Evolutionary conservation across 352 stramenopile species (phyloP), one percentile per base, ranked within the genome.

Genomic region (Phytophthora colocasiae): DNA sequence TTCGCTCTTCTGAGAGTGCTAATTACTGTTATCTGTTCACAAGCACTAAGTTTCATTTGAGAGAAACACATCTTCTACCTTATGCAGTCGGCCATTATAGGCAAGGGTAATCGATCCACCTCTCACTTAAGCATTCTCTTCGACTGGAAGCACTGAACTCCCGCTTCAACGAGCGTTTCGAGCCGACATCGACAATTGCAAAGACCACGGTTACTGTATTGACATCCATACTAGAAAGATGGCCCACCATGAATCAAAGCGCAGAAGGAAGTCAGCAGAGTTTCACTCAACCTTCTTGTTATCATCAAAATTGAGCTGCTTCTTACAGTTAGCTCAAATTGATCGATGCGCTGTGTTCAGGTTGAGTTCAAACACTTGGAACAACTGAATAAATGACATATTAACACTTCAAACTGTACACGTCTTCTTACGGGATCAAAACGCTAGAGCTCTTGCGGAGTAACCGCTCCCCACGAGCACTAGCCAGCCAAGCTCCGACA

Each of bases 401-500:
- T 66, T 54, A 14, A 32, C 3, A 11, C 10, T 57, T 46, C 27
- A 29, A 24, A 57, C 38, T 38, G 5, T 32, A 34, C 29, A 36
- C n/a, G 7, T 15, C 27, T 44, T 44, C 40, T 71, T 32, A 79
- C 2, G 66, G 27, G 10, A 73, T 58, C 19, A 79, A 49, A 24
- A 68, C 59, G 43, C 58, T 80, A 0, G 69, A 75, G 53, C 64
- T 77, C 40, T 77, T 77, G n/a, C 69, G 63, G 27, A 77, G 68
- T 9, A 81, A 58, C 57, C 65, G 64, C 43, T 81, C 73, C 6
- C 60, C 69, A 3, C 65, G 69, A 34, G 66, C 69, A 62, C 69
- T 77, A 1, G 73, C 73, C 1, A 84, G 65, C 67, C 77, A 71
- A 3, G 68, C 68, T 14, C 73, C 69, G 17, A 92, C 82, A 44